Base-by-base conservation (phyloP, 2,329 filamentous ascomycete species). In the Sclerotinia minor region DNA sequence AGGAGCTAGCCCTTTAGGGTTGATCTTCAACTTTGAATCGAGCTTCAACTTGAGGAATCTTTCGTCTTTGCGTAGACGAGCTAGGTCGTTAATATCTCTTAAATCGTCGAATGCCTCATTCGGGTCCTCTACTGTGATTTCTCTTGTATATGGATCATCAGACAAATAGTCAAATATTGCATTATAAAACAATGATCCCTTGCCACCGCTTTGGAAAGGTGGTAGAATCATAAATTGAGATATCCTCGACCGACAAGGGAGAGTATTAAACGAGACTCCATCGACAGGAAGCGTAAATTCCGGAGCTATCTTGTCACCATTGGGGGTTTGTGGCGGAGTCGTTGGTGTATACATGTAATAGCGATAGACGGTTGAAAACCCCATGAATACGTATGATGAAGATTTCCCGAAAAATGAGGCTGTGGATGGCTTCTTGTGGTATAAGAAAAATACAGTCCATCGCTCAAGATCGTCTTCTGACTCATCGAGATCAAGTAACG, bases 211-310 rank as follows among this genome's bases (percentile, higher is more conserved):
- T 77, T 97, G 94, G 78, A 92, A 96, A 7, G 92, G 90, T 2
- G 94, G 94, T 15, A 99, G 83, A 71, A 99, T 89, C 69, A 99
- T 77, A 79, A 98, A 98, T 78, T 99, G 95, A 0, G 94, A 96
- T 72, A 99, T 92, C 55, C 96, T 86, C 69, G 92, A 87, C 50
- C 94, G 88, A 73, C 89, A 90, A 17, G 92, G 90, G 2, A 94
- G 83, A 60, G 89, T 81, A 5, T 85, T 78, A 71, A 89, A 81
- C n/a, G 79, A 73, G 45, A 72, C 38, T 66, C 70, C 72, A n/a
- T 73, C 67, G 19, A 72, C 53, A 0, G 77, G 77, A 5, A 81
- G 73, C 58, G 83, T 79, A 58, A 84, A 78, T 44, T 84, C 78
- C 59, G 83, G 76, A 64, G 77, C 71, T 61, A 70, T n/a, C 74